A percentile compares a stretch with the other conserved stretches of the same genome.
These are phyloP conservation scores for Exophiala phaeomuriformis DNA, from an alignment of 2,329 filamentous ascomycete species.

Conservation along the genomic window DNA sequence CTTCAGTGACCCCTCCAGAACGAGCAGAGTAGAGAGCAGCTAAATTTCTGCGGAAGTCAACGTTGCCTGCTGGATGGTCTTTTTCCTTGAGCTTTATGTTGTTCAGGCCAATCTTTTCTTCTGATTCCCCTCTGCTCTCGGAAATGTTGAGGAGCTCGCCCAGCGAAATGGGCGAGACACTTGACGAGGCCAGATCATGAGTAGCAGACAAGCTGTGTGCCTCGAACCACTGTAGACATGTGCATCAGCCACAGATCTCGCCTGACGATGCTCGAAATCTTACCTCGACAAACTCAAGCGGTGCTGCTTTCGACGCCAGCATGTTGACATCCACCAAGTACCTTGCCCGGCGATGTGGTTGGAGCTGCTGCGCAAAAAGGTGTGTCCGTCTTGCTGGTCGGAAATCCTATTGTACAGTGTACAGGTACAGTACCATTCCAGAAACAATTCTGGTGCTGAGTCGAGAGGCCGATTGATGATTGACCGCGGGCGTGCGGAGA, in stretches of 20 bases:
- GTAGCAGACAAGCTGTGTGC: constrained; percentile 45
- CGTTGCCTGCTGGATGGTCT: constrained; percentile 28
- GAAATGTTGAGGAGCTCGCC: constrained; percentile 57
- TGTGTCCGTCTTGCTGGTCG: too few species aligned
- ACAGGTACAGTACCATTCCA: not conserved
- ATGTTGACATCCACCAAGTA: not conserved
- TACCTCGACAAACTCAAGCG: constrained; percentile 9
- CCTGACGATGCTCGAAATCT: not conserved
- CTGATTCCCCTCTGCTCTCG: constrained; percentile 32
- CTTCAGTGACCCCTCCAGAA: constrained; percentile 43
- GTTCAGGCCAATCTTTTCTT: constrained; percentile 18
- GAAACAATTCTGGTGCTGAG: not conserved
- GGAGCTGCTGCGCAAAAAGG: too few species aligned
- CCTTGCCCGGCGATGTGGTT: not conserved
- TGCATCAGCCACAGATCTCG: not conserved
- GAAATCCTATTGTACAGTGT: too few species aligned
- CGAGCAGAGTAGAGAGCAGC: constrained; percentile 40
- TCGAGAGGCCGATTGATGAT: not conserved
- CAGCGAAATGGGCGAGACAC: constrained; percentile 66
- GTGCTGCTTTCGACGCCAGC: not conserved
- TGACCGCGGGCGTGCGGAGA: not conserved
- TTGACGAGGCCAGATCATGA: constrained; percentile 72
- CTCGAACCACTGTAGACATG: constrained; percentile 51
- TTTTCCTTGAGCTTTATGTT: constrained; percentile 27
- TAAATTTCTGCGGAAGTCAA: constrained; percentile 29